Conservation (phyloP, 2,329 filamentous ascomycete genomes). For the Penicillium occitanis region DNA sequence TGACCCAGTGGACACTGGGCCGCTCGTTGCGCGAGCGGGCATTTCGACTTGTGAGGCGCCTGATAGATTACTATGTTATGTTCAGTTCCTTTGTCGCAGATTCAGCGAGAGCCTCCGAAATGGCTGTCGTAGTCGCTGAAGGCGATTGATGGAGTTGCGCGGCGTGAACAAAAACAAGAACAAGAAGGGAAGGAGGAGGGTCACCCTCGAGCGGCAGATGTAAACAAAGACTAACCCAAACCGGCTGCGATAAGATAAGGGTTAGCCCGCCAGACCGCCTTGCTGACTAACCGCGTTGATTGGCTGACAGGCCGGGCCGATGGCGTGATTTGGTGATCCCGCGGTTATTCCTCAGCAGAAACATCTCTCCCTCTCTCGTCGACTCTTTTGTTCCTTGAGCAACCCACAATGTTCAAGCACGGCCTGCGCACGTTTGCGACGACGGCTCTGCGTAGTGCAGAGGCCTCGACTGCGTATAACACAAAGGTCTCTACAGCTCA, state of each 20-base stretch:
- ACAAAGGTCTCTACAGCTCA: constrained; percentile 77
- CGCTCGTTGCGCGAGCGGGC: constrained; percentile 43
- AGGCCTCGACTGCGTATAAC: constrained; percentile 59
- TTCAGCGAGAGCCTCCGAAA: neutral
- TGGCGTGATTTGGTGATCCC: constrained; percentile 13
- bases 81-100: neutral
- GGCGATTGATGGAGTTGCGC: constrained; percentile 17
- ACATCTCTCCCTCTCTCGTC: neutral
- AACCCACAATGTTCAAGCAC: constrained; percentile 64
- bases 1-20: constrained; percentile 38
- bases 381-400: neutral
- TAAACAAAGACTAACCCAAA: constrained; percentile 27
- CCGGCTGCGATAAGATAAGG: constrained; percentile 34
- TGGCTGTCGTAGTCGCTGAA: constrained; percentile 1
- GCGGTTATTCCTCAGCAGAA: neutral
- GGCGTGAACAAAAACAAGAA: constrained; percentile 41
- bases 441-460: constrained; percentile 57
- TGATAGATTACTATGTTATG: neutral
- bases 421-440: constrained; percentile 67
- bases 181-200: constrained; percentile 22
- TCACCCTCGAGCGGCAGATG: constrained; percentile 36
- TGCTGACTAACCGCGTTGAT: constrained; percentile 29
- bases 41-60: constrained; percentile 28
- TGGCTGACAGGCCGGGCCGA: constrained; percentile 22
- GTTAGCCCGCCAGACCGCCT: constrained; percentile 29